phyloP scores from a whole-genome alignment of 768 basidiomycete species.

The Obba rivulosa region DNA sequence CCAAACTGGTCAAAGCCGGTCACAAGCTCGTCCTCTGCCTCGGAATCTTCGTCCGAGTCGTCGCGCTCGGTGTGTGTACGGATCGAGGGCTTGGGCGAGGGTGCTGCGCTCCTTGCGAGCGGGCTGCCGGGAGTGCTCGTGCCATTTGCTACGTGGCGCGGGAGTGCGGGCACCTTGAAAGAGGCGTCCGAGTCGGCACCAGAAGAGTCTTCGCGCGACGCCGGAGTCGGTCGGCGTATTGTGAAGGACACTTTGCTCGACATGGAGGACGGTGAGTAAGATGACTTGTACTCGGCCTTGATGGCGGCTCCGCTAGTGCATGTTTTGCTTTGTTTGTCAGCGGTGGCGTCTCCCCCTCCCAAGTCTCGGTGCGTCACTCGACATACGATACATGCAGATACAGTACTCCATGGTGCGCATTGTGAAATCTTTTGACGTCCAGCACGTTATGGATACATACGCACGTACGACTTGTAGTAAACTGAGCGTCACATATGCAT shows the following conservation, averaged over 20 bases:
- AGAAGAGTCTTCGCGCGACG: slow-evolving; percentile 54
- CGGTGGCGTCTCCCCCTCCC: too few species aligned
- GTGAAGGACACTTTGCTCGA: slow-evolving; percentile 71
- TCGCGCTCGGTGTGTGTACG: slow-evolving; percentile 34
- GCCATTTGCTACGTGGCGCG: slow-evolving; percentile 43
- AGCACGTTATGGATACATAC: too few species aligned
- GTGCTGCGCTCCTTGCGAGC: slow-evolving; percentile 42
- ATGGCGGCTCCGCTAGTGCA: too few species aligned
- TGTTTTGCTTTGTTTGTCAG: too few species aligned
- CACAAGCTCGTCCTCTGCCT: slow-evolving; percentile 59
- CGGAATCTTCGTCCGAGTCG: slow-evolving; percentile 51
- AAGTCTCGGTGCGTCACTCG: too few species aligned
- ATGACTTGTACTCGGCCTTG: too few species aligned
- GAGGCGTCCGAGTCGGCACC: slow-evolving; percentile 49
- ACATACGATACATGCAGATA: too few species aligned
- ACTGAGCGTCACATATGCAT: too few species aligned
- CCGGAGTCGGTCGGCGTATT: slow-evolving; percentile 71
- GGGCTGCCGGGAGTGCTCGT: slow-evolving; percentile 47
- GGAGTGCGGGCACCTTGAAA: slow-evolving; percentile 59
- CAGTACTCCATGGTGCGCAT: too few species aligned
- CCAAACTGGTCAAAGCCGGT: slow-evolving; percentile 69
- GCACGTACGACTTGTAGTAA: too few species aligned
- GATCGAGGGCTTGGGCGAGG: slow-evolving; percentile 37
- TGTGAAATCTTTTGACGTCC: too few species aligned
- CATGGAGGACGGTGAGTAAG: slow-evolving; percentile 7